These are phyloP conservation scores for Erythrophleum fordii DNA, from an alignment of 306 rosid genomes.

Conservation along the genomic window DNA sequence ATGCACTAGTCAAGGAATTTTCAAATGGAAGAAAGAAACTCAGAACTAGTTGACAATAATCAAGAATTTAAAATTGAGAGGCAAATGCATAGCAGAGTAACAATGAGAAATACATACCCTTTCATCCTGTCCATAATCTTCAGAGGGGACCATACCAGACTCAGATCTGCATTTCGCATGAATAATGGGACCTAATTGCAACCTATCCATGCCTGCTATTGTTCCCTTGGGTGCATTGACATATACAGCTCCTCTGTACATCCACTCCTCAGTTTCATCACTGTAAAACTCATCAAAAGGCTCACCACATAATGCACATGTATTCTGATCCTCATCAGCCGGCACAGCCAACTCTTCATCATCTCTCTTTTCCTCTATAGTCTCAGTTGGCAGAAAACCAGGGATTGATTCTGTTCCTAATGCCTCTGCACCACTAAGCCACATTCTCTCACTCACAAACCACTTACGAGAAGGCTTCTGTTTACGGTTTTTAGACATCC, in stretches of 20 bases:
- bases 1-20: neutral
- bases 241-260: conserved; percentile 77
- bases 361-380: conserved; percentile 67
- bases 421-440: conserved; percentile 99
- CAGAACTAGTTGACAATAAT: neutral
- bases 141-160: conserved; percentile 48
- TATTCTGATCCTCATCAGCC: conserved; percentile 88
- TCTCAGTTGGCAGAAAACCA: conserved; percentile 81
- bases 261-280: conserved; percentile 80
- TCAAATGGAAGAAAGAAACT: neutral
- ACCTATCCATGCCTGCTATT: conserved; percentile 69
- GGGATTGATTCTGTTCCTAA: conserved; percentile 86
- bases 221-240: conserved; percentile 57
- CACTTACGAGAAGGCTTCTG: conserved; percentile 97
- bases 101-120: conserved; percentile 56
- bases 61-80: neutral
- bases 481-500: conserved; percentile 90
- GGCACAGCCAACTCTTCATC: conserved; percentile 96
- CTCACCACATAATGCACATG: conserved; percentile 92
- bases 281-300: conserved; percentile 93
- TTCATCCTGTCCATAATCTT: conserved; percentile 64
- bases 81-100: neutral
- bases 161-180: conserved; percentile 90
- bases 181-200: conserved; percentile 86
- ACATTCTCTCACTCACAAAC: conserved; percentile 89